Evolutionary conservation across 257 asterid genomes (phyloP).

Genomic region (Nicotiana attenuata): DNA sequence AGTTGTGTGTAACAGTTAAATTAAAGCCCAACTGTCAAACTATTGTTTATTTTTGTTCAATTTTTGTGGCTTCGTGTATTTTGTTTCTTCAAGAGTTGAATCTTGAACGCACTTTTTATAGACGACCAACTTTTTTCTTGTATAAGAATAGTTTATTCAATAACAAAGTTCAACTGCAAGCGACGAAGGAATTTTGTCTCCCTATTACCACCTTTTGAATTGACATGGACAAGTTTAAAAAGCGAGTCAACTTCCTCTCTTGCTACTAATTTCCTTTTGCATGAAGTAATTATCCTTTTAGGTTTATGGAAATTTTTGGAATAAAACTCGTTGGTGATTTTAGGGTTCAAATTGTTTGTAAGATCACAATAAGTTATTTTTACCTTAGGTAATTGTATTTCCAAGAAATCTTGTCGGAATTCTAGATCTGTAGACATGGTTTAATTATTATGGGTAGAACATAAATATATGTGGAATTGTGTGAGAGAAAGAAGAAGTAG

Average conservation of each 20-base stretch:
- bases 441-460: no score
- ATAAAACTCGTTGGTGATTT: constrained; percentile 24
- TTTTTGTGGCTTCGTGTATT: no score
- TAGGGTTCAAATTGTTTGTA: neutral
- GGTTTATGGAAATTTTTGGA: constrained; percentile 35
- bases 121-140: no score
- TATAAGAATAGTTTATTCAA: no score
- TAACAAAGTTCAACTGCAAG: no score
- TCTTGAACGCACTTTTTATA: no score
- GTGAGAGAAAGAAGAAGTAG: no score
- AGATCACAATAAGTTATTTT: neutral
- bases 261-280: constrained; percentile 37
- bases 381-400: constrained; percentile 6
- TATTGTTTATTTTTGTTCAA: no score
- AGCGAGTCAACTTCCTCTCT: constrained; percentile 43
- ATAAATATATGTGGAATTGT: no score
- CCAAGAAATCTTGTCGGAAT: constrained; percentile 22
- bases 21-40: no score
- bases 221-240: constrained; percentile 16
- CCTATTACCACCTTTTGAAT: neutral
- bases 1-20: no score
- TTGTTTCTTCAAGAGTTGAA: no score
- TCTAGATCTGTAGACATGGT: constrained; percentile 48
- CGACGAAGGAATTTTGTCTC: constrained; percentile 24
- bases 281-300: constrained; percentile 24